Conservation (phyloP, 1,284 basidiomycete genomes). For the Trichosporon ovoides region DNA sequence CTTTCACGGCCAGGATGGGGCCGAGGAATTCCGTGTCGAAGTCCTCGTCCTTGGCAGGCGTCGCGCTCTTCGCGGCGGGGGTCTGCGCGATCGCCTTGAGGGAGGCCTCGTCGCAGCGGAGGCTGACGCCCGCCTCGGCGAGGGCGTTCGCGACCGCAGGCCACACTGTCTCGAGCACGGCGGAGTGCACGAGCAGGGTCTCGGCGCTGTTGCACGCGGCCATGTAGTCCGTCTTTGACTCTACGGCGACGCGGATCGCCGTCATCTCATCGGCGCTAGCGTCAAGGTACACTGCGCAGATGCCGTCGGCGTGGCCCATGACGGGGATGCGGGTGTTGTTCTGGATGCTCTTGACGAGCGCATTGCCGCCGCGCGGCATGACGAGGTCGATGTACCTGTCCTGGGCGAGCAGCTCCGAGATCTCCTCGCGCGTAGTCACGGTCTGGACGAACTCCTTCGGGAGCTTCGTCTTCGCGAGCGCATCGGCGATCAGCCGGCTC, state of each 20-base stretch:
- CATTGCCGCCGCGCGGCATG: constrained; percentile 91
- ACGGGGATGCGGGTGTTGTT: constrained; percentile 88
- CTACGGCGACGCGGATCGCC: constrained; percentile 73
- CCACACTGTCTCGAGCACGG: constrained; percentile 69
- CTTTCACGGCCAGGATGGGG: constrained; percentile 72
- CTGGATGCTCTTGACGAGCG: constrained; percentile 82
- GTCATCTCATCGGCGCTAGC: constrained; percentile 70
- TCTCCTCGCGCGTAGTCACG: constrained; percentile 84
- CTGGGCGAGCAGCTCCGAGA: constrained; percentile 75
- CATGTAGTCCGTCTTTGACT: constrained; percentile 94
- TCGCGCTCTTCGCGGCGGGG: constrained; percentile 51
- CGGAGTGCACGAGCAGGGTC: constrained; percentile 78
- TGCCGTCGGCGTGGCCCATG: constrained; percentile 85
- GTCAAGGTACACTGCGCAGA: constrained; percentile 49
- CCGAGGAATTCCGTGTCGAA: constrained; percentile 86
- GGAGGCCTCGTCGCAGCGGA: constrained; percentile 70
- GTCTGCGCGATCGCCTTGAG: constrained; percentile 53
- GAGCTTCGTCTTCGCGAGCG: constrained; percentile 66
- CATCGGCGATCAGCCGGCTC: constrained; percentile 70
- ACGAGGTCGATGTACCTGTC: constrained; percentile 95
- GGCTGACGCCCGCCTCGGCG: constrained; percentile 62
- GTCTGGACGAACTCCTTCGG: constrained; percentile 81
- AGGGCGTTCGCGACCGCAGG: constrained; percentile 69
- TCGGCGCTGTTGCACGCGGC: constrained; percentile 95
- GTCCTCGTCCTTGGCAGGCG: constrained; percentile 57